Evolutionary conservation across 257 asterid species (phyloP).

Genomic region (Fraxinus quadrangulata): DNA sequence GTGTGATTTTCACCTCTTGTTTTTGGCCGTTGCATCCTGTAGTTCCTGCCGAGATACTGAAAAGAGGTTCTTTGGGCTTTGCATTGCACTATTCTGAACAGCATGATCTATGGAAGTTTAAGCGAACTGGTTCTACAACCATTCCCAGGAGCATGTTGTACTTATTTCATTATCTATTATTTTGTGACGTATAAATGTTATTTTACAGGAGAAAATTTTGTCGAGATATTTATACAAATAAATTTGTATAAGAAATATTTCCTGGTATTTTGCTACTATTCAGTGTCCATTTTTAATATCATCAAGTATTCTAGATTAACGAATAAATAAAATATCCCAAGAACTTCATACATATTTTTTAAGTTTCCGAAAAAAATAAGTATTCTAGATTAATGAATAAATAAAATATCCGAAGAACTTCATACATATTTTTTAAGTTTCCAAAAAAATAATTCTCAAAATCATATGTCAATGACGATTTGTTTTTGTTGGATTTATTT

Average conservation of each 20-base stretch:
- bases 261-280: neutral
- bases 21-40: slow-evolving; percentile 38
- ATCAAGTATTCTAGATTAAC: too few relatives aligned
- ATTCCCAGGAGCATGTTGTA: slow-evolving; percentile 55
- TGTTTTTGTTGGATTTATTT: too few relatives aligned
- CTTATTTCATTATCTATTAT: slow-evolving; percentile 31
- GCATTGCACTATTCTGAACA: slow-evolving; percentile 9
- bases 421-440: too few relatives aligned
- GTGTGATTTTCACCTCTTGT: slow-evolving; percentile 31
- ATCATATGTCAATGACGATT: too few relatives aligned
- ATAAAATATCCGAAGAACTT: too few relatives aligned
- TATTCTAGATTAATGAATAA: too few relatives aligned
- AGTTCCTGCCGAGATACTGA: slow-evolving; percentile 34
- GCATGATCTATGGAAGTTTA: slow-evolving; percentile 24
- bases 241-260: neutral
- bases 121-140: slow-evolving; percentile 23
- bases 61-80: slow-evolving; percentile 33
- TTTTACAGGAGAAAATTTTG: slow-evolving; percentile 46
- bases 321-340: too few relatives aligned
- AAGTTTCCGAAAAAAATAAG: too few relatives aligned
- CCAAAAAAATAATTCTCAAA: too few relatives aligned
- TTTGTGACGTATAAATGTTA: slow-evolving; percentile 52
- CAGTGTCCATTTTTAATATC: too few relatives aligned
- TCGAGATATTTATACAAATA: slow-evolving; percentile 17
- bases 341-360: too few relatives aligned